Percentiles rank a stretch among this genome's conserved stretches.
Evolutionary conservation across 2,329 filamentous ascomycete genomes (phyloP).

Genomic region (Alternaria metachromatica): DNA sequence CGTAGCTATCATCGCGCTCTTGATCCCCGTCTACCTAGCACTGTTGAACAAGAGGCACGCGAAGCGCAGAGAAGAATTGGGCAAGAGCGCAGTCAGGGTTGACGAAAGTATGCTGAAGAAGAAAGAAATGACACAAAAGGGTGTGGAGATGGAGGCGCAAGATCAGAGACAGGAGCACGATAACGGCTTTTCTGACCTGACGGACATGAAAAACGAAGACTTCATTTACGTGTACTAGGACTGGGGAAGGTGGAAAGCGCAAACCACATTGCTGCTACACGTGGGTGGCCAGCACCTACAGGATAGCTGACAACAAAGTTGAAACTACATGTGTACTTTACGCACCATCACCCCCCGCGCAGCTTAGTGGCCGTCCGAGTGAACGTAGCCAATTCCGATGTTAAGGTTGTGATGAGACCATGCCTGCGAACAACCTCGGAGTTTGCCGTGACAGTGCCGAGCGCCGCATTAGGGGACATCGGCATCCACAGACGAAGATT

Average conservation of each 20-base stretch:
- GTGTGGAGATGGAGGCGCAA: slow-evolving; percentile 19
- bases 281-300: background rate
- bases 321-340: background rate
- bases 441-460: background rate
- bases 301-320: background rate
- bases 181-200: slow-evolving; percentile 27
- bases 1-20: slow-evolving; percentile 34
- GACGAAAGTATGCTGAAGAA: slow-evolving; percentile 48
- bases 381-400: background rate
- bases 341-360: background rate
- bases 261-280: background rate
- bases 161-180: slow-evolving; percentile 11
- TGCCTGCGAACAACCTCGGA: background rate
- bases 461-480: background rate
- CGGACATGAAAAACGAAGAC: slow-evolving; percentile 31
- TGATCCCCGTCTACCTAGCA: slow-evolving; percentile 42
- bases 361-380: background rate
- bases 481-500: background rate
- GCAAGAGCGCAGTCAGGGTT: slow-evolving; percentile 36
- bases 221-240: slow-evolving; percentile 16
- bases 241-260: background rate
- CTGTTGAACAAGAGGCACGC: slow-evolving; percentile 41
- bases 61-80: slow-evolving; percentile 35
- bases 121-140: slow-evolving; percentile 20
- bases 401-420: background rate